Evolutionary conservation across 116 monocot species (phyloP).

Genomic region (Dioscorea cayenensis): DNA sequence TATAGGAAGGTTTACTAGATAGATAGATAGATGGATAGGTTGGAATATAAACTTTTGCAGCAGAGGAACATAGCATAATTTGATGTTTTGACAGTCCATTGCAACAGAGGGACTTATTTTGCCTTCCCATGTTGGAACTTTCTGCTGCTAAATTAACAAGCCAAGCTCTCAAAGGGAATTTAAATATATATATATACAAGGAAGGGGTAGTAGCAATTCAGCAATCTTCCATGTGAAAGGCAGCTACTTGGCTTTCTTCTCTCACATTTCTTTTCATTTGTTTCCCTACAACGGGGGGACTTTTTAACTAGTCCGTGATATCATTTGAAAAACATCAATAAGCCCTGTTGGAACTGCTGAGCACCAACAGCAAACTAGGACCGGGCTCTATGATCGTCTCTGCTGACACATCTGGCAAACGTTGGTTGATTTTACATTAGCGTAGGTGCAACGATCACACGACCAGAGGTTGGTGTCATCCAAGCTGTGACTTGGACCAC

Average conservation of each 20-base stretch:
- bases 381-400: neutral
- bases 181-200: neutral
- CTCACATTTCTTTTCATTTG: neutral
- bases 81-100: no score
- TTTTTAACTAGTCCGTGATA: neutral
- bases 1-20: no score
- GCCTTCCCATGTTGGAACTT: neutral
- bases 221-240: neutral
- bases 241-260: neutral
- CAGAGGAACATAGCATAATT: no score
- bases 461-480: constrained; percentile 51
- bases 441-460: constrained; percentile 60
- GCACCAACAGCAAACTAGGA: neutral
- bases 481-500: constrained; percentile 14
- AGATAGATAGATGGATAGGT: no score
- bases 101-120: neutral
- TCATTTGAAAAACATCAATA: neutral
- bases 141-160: neutral
- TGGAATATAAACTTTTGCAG: no score
- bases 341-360: neutral
- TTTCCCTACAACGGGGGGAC: neutral
- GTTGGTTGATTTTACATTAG: constrained; percentile 30
- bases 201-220: neutral
- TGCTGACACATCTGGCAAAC: constrained; percentile 18
- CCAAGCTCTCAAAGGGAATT: neutral